phyloP scores from a whole-genome alignment of 2,329 filamentous ascomycete species.

The Aplosporella prunicola region DNA sequence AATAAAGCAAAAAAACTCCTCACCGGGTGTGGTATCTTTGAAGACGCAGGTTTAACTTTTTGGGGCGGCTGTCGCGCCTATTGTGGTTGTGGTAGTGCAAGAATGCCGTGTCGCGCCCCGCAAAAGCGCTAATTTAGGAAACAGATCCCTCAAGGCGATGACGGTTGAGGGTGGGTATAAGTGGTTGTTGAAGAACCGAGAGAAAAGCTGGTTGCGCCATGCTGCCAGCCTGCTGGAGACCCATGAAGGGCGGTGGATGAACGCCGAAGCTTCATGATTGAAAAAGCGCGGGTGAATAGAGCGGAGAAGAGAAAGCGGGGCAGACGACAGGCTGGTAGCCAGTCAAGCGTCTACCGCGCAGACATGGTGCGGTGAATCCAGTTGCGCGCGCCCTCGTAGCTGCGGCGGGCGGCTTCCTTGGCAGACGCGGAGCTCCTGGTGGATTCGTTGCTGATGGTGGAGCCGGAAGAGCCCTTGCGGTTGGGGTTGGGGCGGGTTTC shows the following conservation, averaged over 20 bases:
- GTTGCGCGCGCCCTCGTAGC: conserved; percentile 28
- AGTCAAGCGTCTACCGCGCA: conserved; percentile 5
- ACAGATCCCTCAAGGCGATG: too few species aligned
- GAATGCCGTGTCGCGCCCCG: neutral
- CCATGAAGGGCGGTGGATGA: too few species aligned
- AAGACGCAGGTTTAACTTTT: conserved; percentile 7
- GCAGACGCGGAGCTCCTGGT: conserved; percentile 14
- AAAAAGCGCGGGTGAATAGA: too few species aligned
- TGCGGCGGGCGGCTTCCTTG: conserved; percentile 19
- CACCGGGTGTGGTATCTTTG: conserved; percentile 23
- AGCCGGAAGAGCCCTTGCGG: conserved; percentile 24
- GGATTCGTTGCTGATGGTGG: conserved; percentile 17
- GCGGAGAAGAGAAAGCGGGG: conserved; percentile 1
- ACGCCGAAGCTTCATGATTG: too few species aligned
- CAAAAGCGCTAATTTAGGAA: too few species aligned
- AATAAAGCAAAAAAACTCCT: conserved; percentile 18
- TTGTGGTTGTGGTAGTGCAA: neutral
- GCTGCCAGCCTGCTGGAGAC: too few species aligned
- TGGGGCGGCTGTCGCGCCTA: neutral
- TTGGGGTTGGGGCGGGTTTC: conserved; percentile 25
- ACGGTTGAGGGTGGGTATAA: too few species aligned
- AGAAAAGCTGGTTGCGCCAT: too few species aligned
- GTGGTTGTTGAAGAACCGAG: too few species aligned
- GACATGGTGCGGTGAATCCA: conserved; percentile 17
- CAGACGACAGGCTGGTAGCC: too few species aligned